These are phyloP conservation scores for Termitomyces sp. DNA, from an alignment of 768 basidiomycete species.

Conservation along the genomic window DNA sequence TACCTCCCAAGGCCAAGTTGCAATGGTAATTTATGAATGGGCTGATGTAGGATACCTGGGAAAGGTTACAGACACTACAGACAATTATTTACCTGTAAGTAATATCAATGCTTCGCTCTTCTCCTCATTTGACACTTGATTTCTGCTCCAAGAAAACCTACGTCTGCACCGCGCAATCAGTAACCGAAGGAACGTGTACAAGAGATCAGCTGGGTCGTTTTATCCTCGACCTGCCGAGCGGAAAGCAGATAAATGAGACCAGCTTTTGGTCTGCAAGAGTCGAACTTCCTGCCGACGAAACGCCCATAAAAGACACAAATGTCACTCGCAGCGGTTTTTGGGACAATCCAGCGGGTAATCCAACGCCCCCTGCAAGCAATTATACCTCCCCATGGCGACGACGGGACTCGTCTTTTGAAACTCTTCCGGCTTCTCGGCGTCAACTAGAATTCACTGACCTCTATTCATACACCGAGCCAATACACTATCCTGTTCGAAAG, in stretches of 20 bases:
- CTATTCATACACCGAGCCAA: conserved; percentile 59
- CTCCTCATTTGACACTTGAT: conserved; percentile 6
- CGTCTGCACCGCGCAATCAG: conserved; percentile 83
- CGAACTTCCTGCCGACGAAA: conserved; percentile 41
- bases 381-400: conserved; percentile 46
- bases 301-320: conserved; percentile 16
- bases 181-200: conserved; percentile 66
- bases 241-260: conserved; percentile 59
- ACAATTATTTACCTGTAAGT: conserved; percentile 62
- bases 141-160: conserved; percentile 77
- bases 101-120: not conserved
- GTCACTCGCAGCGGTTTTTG: conserved; percentile 36
- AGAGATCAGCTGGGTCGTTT: conserved; percentile 77
- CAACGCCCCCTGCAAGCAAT: conserved; percentile 43
- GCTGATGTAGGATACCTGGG: conserved; percentile 81
- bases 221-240: conserved; percentile 71
- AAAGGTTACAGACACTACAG: conserved; percentile 46
- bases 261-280: conserved; percentile 88
- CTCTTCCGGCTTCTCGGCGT: conserved; percentile 10
- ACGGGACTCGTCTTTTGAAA: not conserved
- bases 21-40: conserved; percentile 98
- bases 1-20: conserved; percentile 78
- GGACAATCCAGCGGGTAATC: conserved; percentile 57
- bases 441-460: conserved; percentile 37
- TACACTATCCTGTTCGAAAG: conserved; percentile 76